Evolutionary conservation across 805 yeast genomes (phyloP).

Genomic region (Ascoidea rubescens): DNA sequence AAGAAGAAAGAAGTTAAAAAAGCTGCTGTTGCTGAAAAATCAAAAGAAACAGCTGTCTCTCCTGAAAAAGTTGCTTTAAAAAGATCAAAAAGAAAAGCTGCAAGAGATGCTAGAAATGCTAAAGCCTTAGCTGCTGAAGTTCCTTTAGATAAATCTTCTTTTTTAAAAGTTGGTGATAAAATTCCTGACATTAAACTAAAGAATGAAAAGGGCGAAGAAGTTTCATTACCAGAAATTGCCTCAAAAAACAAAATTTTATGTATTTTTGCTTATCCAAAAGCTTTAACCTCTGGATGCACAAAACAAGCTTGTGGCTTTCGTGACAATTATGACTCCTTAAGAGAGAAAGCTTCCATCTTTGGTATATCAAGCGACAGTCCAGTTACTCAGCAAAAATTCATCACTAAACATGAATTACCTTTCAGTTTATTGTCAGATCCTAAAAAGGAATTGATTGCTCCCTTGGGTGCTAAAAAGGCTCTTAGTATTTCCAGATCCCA

Average conservation of each 20-base stretch:
- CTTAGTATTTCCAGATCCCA: slow-evolving; percentile 77
- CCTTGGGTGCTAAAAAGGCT: slow-evolving; percentile 80
- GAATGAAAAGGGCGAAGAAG: slow-evolving; percentile 58
- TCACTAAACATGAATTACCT: slow-evolving; percentile 57
- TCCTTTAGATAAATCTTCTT: too few relatives aligned
- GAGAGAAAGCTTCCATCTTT: slow-evolving; percentile 43
- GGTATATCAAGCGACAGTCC: slow-evolving; percentile 82
- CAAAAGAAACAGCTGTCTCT: slow-evolving; percentile 12
- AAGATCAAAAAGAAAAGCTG: slow-evolving; percentile 1
- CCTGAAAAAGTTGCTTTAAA: slow-evolving; percentile 14
- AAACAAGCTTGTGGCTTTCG: slow-evolving; percentile 87
- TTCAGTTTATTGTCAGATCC: slow-evolving; percentile 74
- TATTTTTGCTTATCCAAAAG: slow-evolving; percentile 75
- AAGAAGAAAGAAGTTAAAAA: slow-evolving; percentile 2
- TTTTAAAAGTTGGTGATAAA: slow-evolving; percentile 40
- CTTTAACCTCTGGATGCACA: slow-evolving; percentile 94
- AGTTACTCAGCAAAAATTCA: slow-evolving; percentile 63
- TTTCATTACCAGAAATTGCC: slow-evolving; percentile 26
- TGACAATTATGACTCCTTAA: slow-evolving; percentile 40
- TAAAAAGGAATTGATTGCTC: slow-evolving; percentile 46
- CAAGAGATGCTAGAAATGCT: slow-evolving; percentile 2
- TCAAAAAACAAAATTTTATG: slow-evolving; percentile 28
- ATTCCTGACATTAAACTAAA: slow-evolving; percentile 50
- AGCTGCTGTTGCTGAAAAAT: slow-evolving; percentile 1
- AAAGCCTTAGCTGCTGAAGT: slow-evolving; percentile 3